Base-by-base conservation (phyloP, 768 basidiomycete genomes). In the Rhizopogon vesiculosus region DNA sequence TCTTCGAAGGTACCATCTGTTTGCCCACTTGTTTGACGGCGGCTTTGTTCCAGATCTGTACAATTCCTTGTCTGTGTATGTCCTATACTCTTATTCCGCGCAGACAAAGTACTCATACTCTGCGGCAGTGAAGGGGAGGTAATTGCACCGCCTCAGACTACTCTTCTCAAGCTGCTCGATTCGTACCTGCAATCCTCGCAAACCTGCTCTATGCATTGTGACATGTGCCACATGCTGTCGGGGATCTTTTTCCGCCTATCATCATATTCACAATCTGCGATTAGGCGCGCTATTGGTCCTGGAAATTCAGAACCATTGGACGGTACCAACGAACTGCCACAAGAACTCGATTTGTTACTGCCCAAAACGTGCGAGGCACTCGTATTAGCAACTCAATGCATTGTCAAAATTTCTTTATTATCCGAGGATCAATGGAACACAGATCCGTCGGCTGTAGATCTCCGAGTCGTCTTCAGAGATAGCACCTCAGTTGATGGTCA, bases 131-230 rank as follows among this genome's bases (percentile, higher is more conserved):
- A 72, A 22, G 83, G 80, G 45, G 92, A 93, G 71, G 76, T 85
- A 12, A 80, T 94, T 41, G 84, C 90, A 5, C 91, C 93, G 0
- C 86, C 89, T 61, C 94, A 96, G 68, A 91, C 86, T 4, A 89
- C 83, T n/a, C 73, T 96, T 10, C 81, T 97, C 56, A 95, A 94
- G 69, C 75, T 96, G 15, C 74, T 94, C 12, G 94, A 96, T 66
- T 89, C 91, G 1, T 87, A 91, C 65, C 74, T 93, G 53, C 87
- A 91, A 59, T 78, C 83, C 12, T 71, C 73, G 28, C 74, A 74
- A 59, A 61, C 71, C 53, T 62, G 64, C 53, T 29, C 57, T 45
- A 69, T 74, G 18, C 77, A 82, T 53, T 64, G 65, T 29, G 73
- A 74, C 52, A 72, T 83, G 60, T 75, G 75, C 51, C 79, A 78